A percentile compares a stretch with the other conserved stretches of the same genome.
These are phyloP conservation scores for Cornus controversa DNA, from an alignment of 148 eudicot species.

Conservation along the genomic window DNA sequence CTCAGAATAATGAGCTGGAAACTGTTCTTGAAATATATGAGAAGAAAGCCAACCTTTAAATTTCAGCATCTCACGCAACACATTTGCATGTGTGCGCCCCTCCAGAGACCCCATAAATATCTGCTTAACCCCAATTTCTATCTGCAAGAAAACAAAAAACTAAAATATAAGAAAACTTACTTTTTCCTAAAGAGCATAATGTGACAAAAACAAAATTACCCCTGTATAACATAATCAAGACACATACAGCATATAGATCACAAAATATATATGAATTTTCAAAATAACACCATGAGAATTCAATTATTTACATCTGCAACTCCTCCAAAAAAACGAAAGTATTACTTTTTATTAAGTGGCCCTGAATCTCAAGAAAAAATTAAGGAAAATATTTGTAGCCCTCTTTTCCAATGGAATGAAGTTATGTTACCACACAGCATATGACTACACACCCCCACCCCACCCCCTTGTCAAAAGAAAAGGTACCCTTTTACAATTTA, in stretches of 20 bases:
- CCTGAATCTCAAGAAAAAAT: not conserved
- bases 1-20: conserved; percentile 56
- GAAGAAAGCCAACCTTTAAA: conserved; percentile 68
- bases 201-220: not conserved
- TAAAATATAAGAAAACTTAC: not conserved
- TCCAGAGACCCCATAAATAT: conserved; percentile 55
- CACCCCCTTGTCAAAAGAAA: not conserved
- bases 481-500: not conserved
- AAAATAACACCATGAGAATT: not conserved
- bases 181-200: not conserved
- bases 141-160: conserved; percentile 34
- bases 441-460: not conserved
- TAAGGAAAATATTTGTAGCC: not conserved
- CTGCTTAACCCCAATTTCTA: conserved; percentile 58
- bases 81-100: conserved; percentile 40
- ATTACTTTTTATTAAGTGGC: not conserved
- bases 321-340: not conserved
- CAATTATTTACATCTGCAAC: not conserved
- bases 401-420: not conserved
- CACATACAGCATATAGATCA: not conserved
- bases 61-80: conserved; percentile 50
- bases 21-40: conserved; percentile 45
- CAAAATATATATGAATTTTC: not conserved
- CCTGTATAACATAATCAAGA: not conserved
- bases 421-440: not conserved